A percentile compares a stretch with the other conserved stretches of the same genome.
Conservation (phyloP, 192 early-diverging fungal species). For the Mortierella antarctica region DNA sequence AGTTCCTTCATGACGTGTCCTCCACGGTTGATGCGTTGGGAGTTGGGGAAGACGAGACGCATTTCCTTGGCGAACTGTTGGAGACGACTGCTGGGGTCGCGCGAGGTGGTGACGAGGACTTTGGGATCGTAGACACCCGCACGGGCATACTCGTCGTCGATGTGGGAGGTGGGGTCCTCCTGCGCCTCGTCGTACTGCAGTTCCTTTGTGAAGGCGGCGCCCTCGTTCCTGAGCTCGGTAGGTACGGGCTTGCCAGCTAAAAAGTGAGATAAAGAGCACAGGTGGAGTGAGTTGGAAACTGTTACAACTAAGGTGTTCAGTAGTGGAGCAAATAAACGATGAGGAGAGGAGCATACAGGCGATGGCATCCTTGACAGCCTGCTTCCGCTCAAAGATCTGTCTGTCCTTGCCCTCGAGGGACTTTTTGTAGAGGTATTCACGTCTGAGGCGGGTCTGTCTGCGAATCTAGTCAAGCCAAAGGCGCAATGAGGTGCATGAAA, state of each 20-base stretch:
- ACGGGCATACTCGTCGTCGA: conserved; percentile 97
- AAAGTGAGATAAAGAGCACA: too few species aligned
- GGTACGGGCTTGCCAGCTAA: conserved; percentile 90
- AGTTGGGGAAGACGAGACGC: conserved; percentile 94
- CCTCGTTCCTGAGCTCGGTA: conserved; percentile 86
- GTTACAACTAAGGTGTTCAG: too few species aligned
- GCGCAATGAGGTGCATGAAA: not conserved
- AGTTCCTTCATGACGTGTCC: conserved; percentile 96
- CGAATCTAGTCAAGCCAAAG: conserved; percentile 67
- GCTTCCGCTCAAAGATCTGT: conserved; percentile 93
- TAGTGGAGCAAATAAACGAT: not conserved
- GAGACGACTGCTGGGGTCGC: conserved; percentile 92
- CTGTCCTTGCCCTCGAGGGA: conserved; percentile 93
- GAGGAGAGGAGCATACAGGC: conserved; percentile 59
- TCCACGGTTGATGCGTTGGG: conserved; percentile 98
- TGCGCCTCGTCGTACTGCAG: conserved; percentile 92
- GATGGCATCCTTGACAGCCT: conserved; percentile 92
- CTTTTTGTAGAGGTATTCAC: conserved; percentile 98
- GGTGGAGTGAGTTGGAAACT: too few species aligned
- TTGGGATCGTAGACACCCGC: conserved; percentile 96
- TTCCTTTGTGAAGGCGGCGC: conserved; percentile 76
- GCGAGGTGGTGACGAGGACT: conserved; percentile 95
- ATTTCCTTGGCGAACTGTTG: conserved; percentile 99
- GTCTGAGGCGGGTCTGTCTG: conserved; percentile 85
- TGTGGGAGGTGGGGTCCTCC: conserved; percentile 75